A percentile compares a stretch with the other conserved stretches of the same genome.
These are phyloP conservation scores for Chalaropsis thielavioides DNA, from an alignment of 2,329 filamentous ascomycete species.

Conservation along the genomic window DNA sequence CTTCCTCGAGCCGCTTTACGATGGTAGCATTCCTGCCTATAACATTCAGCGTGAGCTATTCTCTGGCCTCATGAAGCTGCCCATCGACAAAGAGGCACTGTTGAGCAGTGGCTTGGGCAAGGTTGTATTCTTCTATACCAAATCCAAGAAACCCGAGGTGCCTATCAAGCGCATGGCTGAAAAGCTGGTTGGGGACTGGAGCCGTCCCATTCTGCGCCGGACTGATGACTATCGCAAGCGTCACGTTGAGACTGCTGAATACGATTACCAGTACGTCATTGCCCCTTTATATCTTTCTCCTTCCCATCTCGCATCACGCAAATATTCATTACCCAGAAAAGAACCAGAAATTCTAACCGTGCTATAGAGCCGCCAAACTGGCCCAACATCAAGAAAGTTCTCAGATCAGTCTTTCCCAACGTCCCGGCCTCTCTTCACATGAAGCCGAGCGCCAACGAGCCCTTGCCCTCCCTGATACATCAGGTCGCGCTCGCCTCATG, in stretches of 20 bases:
- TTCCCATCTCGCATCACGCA: conserved; percentile 12
- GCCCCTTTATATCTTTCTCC: not conserved
- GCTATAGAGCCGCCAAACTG: conserved; percentile 36
- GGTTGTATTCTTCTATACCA: conserved; percentile 92
- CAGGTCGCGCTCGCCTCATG: conserved; percentile 42
- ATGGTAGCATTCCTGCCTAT: conserved; percentile 87
- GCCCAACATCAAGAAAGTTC: conserved; percentile 36
- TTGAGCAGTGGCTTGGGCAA: conserved; percentile 90
- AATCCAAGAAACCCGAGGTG: conserved; percentile 77
- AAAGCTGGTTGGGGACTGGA: conserved; percentile 88
- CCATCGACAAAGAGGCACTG: conserved; percentile 80
- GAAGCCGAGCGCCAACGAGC: conserved; percentile 44
- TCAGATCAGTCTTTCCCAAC: conserved; percentile 37
- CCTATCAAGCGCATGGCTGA: conserved; percentile 90
- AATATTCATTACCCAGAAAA: too few relatives aligned
- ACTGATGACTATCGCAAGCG: conserved; percentile 92
- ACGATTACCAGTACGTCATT: conserved; percentile 44
- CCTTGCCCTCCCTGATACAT: conserved; percentile 39
- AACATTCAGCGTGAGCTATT: conserved; percentile 96
- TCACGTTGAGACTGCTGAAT: conserved; percentile 47
- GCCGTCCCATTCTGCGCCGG: conserved; percentile 79
- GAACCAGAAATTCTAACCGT: conserved; percentile 3
- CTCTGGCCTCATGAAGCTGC: conserved; percentile 60
- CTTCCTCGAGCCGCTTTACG: conserved; percentile 89
- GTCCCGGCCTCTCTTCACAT: conserved; percentile 29